These are phyloP conservation scores for Lathyrus oleraceus DNA, from an alignment of 306 rosid species.

Conservation along the genomic window DNA sequence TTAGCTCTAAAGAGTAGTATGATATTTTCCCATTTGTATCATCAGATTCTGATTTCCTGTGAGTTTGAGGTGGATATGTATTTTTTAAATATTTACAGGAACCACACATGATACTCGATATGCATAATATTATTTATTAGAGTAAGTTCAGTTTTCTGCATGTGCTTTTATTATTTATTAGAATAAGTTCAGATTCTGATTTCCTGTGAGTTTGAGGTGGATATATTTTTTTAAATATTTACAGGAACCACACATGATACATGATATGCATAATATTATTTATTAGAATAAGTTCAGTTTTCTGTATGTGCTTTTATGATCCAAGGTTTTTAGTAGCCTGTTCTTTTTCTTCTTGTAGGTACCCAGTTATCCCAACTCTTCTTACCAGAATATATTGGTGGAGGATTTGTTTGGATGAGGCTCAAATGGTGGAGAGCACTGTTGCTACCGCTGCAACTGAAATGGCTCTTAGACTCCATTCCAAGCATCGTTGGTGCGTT, in stretches of 20 bases:
- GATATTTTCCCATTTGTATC: conserved; percentile 17
- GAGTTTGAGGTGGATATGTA: conserved; percentile 8
- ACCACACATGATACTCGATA: conserved; percentile 7
- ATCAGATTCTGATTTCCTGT: conserved; percentile 9
- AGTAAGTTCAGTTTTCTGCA: conserved; percentile 4
- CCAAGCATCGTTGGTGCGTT: conserved; percentile 88
- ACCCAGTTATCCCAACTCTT: conserved; percentile 86
- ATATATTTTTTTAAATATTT: conserved; percentile 19
- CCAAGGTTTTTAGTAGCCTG: conserved; percentile 20
- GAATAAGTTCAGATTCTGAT: too few species aligned
- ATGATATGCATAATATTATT: background rate
- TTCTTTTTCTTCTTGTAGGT: conserved; percentile 50
- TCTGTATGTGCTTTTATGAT: conserved; percentile 8
- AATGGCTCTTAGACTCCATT: conserved; percentile 83
- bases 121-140: background rate
- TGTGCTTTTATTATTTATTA: too few species aligned
- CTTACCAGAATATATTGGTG: conserved; percentile 97
- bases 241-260: background rate
- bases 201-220: too few species aligned
- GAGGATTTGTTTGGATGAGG: conserved; percentile 98
- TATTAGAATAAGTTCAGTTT: conserved; percentile 6
- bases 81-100: conserved; percentile 11
- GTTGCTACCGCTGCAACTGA: conserved; percentile 76
- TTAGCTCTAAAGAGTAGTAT: conserved; percentile 39
- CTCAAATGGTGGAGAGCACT: conserved; percentile 97